A percentile compares a stretch with the other conserved stretches of the same genome.
phyloP scores from a whole-genome alignment of 1,284 basidiomycete species.

The Pyrrhoderma noxium region DNA sequence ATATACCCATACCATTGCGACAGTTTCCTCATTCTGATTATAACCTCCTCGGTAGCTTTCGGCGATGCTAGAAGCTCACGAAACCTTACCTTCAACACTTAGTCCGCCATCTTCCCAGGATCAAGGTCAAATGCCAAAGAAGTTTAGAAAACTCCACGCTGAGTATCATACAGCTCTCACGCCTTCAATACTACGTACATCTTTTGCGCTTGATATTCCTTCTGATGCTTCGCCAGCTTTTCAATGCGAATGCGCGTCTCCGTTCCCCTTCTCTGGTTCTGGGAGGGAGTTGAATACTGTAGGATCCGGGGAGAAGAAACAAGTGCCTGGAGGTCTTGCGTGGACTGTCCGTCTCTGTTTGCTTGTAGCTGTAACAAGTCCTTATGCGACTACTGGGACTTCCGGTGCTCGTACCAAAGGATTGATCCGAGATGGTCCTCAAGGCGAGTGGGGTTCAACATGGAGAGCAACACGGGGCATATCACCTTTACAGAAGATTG shows the following conservation, averaged over 20 bases:
- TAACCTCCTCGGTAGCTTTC: constrained; percentile 48
- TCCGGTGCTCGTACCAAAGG: constrained; percentile 49
- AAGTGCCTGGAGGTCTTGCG: constrained; percentile 59
- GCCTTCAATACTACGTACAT: constrained; percentile 61
- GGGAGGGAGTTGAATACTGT: background rate
- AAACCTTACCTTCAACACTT: constrained; percentile 62
- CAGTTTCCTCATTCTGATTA: constrained; percentile 20
- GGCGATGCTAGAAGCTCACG: constrained; percentile 80
- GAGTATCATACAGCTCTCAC: constrained; percentile 76
- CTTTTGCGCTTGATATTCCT: constrained; percentile 85
- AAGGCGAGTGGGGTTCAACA: constrained; percentile 61
- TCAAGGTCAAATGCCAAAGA: constrained; percentile 29
- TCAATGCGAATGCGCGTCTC: constrained; percentile 36
- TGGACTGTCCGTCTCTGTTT: constrained; percentile 83
- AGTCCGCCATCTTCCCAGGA: constrained; percentile 27
- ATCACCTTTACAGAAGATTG: constrained; percentile 46
- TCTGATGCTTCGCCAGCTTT: constrained; percentile 84
- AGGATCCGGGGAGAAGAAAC: background rate
- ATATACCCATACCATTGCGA: too few species aligned
- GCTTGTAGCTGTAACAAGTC: constrained; percentile 61
- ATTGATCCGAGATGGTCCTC: constrained; percentile 46
- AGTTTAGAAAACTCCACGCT: constrained; percentile 66
- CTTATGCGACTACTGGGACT: constrained; percentile 34
- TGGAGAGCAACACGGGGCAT: constrained; percentile 53
- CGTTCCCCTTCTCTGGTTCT: background rate